phyloP scores from a whole-genome alignment of 75 land plant species.

The Chamaecyparis obtusa region DNA sequence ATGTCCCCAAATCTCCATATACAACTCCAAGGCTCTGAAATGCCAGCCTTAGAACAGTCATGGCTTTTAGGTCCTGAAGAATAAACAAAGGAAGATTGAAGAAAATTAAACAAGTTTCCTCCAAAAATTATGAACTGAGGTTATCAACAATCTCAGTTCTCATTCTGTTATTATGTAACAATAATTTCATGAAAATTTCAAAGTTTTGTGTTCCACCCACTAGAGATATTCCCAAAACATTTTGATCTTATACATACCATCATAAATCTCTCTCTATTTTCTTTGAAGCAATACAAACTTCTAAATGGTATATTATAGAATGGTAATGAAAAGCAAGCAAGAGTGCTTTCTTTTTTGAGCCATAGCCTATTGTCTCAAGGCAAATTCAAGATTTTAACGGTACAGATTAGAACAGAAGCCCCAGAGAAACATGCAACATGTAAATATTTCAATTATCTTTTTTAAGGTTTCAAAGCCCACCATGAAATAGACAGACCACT shows the following conservation, averaged over 20 bases:
- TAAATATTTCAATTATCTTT: not conserved
- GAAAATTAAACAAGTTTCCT: not conserved
- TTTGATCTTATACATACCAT: not conserved
- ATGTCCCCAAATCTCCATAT: conserved; percentile 35
- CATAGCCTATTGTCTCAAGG: not conserved
- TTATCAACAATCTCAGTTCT: not conserved
- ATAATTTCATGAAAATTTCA: not conserved
- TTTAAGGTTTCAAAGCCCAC: not conserved
- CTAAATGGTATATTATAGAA: not conserved
- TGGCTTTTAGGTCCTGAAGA: conserved; percentile 13
- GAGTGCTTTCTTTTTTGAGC: not conserved
- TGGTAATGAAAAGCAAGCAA: not conserved
- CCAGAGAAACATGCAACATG: not conserved
- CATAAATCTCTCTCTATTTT: not conserved
- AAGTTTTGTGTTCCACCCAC: not conserved
- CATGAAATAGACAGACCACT: not conserved
- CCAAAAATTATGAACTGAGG: not conserved
- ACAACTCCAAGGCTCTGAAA: conserved; percentile 27
- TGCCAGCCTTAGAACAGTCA: conserved; percentile 12
- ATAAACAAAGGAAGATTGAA: not conserved
- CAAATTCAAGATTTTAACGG: not conserved
- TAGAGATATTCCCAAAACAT: not conserved
- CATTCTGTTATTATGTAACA: not conserved
- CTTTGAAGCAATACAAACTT: not conserved
- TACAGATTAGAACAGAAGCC: not conserved